Base-by-base conservation (phyloP, 495 filamentous ascomycete genomes). In the Clavariopsis aquatica region DNA sequence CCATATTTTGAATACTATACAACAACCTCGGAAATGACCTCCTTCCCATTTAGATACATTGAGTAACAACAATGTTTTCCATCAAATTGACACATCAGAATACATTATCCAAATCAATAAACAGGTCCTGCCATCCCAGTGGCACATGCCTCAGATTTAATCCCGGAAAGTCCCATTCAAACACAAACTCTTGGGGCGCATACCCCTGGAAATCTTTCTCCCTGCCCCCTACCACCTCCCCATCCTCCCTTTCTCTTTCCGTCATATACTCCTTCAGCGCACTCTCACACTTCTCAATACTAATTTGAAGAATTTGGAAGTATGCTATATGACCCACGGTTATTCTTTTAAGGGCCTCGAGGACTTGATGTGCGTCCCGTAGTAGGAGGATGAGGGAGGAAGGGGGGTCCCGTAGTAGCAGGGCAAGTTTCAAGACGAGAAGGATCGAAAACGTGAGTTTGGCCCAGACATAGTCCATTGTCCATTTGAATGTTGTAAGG, bases 381-480 rank as follows among this genome's bases (percentile, higher is more conserved):
- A 84, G 69, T 0, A 82, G 71, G 19, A 78, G 70, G 26, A 76
- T 68, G 46, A 80, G 71, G 26, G 78, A 73, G 23, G 75, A 71
- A 3, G 74, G 71, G 24, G 60, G 49, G 15, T 80, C 79, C 1
- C 79, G 78, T 0, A 82, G 71, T 5, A 83, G 78, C 13, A 78
- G 76, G 0, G 81, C 78, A 5, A 84, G 71, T 62, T 82, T 82
- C 10, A 83, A 76, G 0, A 83, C 75, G 1, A 84, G 71, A 0
- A 84, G 71, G 52, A 82, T 80, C 22, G 78, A 81, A 65, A 82
- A 84, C 1, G 81, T 80, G 52, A 79, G 81, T 68, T 84, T 84
- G 1, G 81, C 81, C 79, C 80, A 82, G 24, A 84, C 81, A 52
- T 82, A 84, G 56, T 84, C 81, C 80, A 82, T 82, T 0, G 80